Evolutionary conservation across 257 asterid genomes (phyloP).

Genomic region (Scutellaria galericulata): DNA sequence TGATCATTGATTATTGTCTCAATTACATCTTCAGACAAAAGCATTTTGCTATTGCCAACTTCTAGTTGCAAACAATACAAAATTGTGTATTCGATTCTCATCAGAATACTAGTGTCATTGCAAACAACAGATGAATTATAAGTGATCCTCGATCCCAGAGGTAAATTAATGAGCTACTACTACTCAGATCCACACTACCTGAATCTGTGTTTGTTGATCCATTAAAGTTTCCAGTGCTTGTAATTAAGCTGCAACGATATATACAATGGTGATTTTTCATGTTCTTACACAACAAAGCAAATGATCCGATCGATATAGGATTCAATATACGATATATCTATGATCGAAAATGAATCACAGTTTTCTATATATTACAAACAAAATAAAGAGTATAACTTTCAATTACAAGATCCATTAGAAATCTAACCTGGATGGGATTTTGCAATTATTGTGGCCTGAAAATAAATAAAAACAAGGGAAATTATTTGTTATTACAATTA

Average conservation of each 20-base stretch:
- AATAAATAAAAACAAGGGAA: slow-evolving; percentile 10
- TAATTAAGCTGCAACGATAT: slow-evolving; percentile 47
- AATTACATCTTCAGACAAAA: slow-evolving; percentile 28
- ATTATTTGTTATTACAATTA: background rate
- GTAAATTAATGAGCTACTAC: slow-evolving; percentile 30
- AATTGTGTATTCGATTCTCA: slow-evolving; percentile 2
- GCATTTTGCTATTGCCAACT: slow-evolving; percentile 27
- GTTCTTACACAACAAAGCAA: slow-evolving; percentile 4
- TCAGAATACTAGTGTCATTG: slow-evolving; percentile 38
- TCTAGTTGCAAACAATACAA: slow-evolving; percentile 30
- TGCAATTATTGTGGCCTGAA: slow-evolving; percentile 71
- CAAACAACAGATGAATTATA: slow-evolving; percentile 37
- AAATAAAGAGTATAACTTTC: background rate
- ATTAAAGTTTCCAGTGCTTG: slow-evolving; percentile 45
- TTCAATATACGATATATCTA: background rate
- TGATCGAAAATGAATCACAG: background rate
- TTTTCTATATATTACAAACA: background rate
- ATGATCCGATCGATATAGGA: background rate
- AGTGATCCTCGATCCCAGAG: slow-evolving; percentile 34
- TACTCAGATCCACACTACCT: slow-evolving; percentile 43
- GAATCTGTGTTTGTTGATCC: slow-evolving; percentile 46
- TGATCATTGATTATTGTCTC: slow-evolving; percentile 2
- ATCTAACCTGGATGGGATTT: slow-evolving; percentile 77
- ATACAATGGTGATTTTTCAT: background rate
- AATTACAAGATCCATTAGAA: background rate